Base-by-base conservation (phyloP, 2,329 filamentous ascomycete species). In the Coniochaeta sp. region DNA sequence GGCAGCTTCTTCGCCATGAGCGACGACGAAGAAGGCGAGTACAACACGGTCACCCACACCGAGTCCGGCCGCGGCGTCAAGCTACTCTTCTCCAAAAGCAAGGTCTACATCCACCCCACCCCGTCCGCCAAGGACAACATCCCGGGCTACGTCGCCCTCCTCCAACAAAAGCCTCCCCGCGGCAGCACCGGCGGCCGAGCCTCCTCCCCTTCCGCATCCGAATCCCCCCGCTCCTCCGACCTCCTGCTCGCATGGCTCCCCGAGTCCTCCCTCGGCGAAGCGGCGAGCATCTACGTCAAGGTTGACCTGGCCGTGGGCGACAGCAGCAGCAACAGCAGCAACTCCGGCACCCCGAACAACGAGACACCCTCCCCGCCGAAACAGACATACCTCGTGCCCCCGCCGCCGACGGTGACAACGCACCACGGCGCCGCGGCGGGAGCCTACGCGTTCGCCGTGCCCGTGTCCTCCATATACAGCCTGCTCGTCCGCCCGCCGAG, bases 121-220 rank as follows among this genome's bases (percentile, higher is more conserved):
- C 87, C 92, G 1, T 95, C 90, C 1, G 81, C 91, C 52, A 96
- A 91, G 72, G 94, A 99, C 73, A 99, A 99, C 60, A 95, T 99
- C 52, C 76, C 90, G 4, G 94, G 94, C 45, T 99, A 94, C 67
- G 85, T 99, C 60, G 92, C 94, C 16, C 78, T 99, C 2, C 77
- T 99, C 13, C 90, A 99, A 67, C 92, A 99, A 66, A 96, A 95
- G 66, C 76, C 77, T 0, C 66, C 72, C 28, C 65, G 52, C 50
- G 18, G 18, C 38, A 28, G n/a, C 28, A 31, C 26, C 28, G 61
- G 57, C 52, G 64, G 63, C 42, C 59, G 74, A 31, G 66, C 76
- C 50, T 68, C 72, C 30, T 67, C 70, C 50, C 71, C 76, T 12
- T 67, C 62, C 45, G 67, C 62, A 32, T 64, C 68, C 31, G 65